Evolutionary conservation across 129 eudicot genomes (phyloP).

Genomic region (Glebionis coronaria): DNA sequence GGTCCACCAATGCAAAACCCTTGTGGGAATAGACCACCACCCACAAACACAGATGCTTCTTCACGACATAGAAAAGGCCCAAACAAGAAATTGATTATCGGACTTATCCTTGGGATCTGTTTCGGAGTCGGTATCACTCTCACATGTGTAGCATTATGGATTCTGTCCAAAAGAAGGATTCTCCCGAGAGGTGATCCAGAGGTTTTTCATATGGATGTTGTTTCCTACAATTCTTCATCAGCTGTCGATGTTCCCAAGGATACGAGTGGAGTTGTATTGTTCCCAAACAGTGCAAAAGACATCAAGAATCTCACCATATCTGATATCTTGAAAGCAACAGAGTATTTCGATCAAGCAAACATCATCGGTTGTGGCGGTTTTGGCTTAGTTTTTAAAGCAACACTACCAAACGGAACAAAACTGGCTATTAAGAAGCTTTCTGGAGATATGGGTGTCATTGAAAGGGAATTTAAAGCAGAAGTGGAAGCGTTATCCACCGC

Average conservation of each 20-base stretch:
- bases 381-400: constrained; percentile 82
- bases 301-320: constrained; percentile 54
- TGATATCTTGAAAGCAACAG: constrained; percentile 77
- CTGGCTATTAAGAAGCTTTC: constrained; percentile 77
- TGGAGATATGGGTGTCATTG: constrained; percentile 87
- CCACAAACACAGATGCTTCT: constrained; percentile 19
- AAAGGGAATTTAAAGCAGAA: constrained; percentile 88
- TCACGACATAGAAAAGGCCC: constrained; percentile 28
- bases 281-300: constrained; percentile 51
- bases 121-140: constrained; percentile 51
- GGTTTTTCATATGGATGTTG: constrained; percentile 40
- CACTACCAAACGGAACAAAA: constrained; percentile 51
- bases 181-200: constrained; percentile 64
- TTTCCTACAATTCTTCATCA: constrained; percentile 53
- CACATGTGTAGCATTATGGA: constrained; percentile 50
- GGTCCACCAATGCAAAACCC: constrained; percentile 44
- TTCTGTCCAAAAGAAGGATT: constrained; percentile 62
- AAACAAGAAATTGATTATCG: constrained; percentile 54
- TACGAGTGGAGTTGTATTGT: constrained; percentile 53
- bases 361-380: constrained; percentile 85
- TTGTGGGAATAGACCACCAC: constrained; percentile 25
- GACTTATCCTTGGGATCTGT: constrained; percentile 58
- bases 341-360: constrained; percentile 72
- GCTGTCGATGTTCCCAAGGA: constrained; percentile 56
- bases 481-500: constrained; percentile 81